phyloP scores from a whole-genome alignment of 2,329 filamentous ascomycete species.

The Alternaria conjuncta region DNA sequence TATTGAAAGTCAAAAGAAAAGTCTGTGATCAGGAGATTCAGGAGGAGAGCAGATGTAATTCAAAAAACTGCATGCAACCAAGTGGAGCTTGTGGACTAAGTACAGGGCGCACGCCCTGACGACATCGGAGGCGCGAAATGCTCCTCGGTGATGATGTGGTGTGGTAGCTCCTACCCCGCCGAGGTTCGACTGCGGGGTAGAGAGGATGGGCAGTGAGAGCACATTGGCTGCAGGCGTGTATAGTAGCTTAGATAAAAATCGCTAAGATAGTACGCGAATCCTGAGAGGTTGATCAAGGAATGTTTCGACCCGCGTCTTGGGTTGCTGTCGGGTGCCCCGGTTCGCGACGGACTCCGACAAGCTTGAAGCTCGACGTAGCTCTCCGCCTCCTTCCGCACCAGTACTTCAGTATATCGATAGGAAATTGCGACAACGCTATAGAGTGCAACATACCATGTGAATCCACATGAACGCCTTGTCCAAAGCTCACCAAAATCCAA shows the following conservation, averaged over 20 bases:
- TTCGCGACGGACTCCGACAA: neutral
- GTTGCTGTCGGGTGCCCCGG: neutral
- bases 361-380: neutral
- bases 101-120: conserved; percentile 20
- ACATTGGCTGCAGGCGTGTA: conserved; percentile 16
- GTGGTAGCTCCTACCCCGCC: conserved; percentile 29
- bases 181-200: conserved; percentile 33
- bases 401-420: neutral
- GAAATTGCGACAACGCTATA: neutral
- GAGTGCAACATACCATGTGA: conserved; percentile 4
- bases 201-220: conserved; percentile 3
- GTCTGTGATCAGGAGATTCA: neutral
- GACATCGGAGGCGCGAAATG: conserved; percentile 10
- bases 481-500: conserved; percentile 2
- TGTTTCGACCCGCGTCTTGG: neutral
- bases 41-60: neutral
- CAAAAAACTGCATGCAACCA: neutral
- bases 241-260: neutral
- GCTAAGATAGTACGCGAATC: neutral
- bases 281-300: neutral
- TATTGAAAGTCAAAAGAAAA: neutral
- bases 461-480: conserved; percentile 7
- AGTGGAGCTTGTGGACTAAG: conserved; percentile 12
- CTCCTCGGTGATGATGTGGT: conserved; percentile 14
- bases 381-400: conserved; percentile 3